Percentiles rank a stretch among this genome's conserved stretches.
Evolutionary conservation across 2,329 filamentous ascomycete genomes (phyloP).

Genomic region (Gyromitra esculenta): DNA sequence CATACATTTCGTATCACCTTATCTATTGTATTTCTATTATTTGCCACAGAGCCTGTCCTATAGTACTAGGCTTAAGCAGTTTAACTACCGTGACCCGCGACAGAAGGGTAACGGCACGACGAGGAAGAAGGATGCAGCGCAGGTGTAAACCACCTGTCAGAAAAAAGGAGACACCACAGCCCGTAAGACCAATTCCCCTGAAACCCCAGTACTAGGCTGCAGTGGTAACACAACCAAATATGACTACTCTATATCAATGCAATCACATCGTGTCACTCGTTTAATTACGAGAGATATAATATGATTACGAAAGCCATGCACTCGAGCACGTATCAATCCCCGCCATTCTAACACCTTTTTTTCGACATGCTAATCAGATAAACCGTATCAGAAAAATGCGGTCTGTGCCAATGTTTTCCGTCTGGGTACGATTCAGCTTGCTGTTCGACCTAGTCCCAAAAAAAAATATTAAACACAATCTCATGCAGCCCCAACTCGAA

Average conservation of each 20-base stretch:
- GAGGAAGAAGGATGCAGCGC: background rate
- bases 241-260: background rate
- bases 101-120: background rate
- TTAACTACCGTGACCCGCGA: background rate
- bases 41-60: background rate
- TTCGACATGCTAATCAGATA: background rate
- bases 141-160: background rate
- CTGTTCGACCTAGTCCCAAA: constrained; percentile 2
- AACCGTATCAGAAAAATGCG: background rate
- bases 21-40: constrained; percentile 2
- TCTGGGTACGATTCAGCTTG: constrained; percentile 4
- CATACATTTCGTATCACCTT: background rate
- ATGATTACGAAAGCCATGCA: background rate
- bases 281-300: background rate
- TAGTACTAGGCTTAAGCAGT: background rate
- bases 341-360: background rate
- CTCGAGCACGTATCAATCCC: background rate
- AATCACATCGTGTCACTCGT: constrained; percentile 30
- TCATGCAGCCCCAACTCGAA: constrained; percentile 34
- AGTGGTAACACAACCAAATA: background rate
- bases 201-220: background rate
- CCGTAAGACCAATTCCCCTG: background rate
- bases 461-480: background rate
- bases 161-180: background rate
- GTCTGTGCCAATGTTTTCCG: constrained; percentile 23